Percentiles rank a stretch among this genome's conserved stretches.
These are phyloP conservation scores for Aspergillus homomorphus DNA, from an alignment of 495 filamentous ascomycete species.

Conservation along the genomic window DNA sequence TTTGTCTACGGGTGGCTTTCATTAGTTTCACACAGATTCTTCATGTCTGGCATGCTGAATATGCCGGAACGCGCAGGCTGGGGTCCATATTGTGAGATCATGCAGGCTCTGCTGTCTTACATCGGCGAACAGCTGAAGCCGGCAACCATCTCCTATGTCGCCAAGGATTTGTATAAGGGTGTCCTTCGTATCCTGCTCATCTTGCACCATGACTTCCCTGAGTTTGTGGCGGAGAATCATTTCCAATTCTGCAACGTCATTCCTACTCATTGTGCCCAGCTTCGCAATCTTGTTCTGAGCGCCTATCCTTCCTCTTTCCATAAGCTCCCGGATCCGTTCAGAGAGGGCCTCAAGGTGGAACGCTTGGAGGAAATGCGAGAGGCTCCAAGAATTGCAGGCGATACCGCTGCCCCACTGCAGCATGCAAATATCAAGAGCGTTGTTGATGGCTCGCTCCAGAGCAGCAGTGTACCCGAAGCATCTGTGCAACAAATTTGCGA, in stretches of 20 bases:
- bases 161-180: slow-evolving; percentile 81
- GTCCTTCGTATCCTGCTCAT: slow-evolving; percentile 78
- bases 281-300: slow-evolving; percentile 84
- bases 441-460: slow-evolving; percentile 63
- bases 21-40: slow-evolving; percentile 78
- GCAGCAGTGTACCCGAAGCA: slow-evolving; percentile 57
- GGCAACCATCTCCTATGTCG: slow-evolving; percentile 60
- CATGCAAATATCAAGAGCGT: slow-evolving; percentile 63
- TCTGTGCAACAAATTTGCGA: slow-evolving; percentile 68
- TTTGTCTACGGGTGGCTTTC: slow-evolving; percentile 84
- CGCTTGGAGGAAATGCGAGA: slow-evolving; percentile 73
- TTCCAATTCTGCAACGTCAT: slow-evolving; percentile 81
- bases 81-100: slow-evolving; percentile 68
- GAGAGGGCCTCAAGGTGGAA: slow-evolving; percentile 75
- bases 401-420: slow-evolving; percentile 56
- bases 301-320: slow-evolving; percentile 74
- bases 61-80: slow-evolving; percentile 69
- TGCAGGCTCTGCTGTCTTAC: slow-evolving; percentile 70
- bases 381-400: slow-evolving; percentile 57
- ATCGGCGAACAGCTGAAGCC: slow-evolving; percentile 79
- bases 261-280: slow-evolving; percentile 79
- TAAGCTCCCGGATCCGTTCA: slow-evolving; percentile 79
- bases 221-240: slow-evolving; percentile 86
- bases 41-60: slow-evolving; percentile 76
- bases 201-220: slow-evolving; percentile 90